Percentiles rank a stretch among this genome's conserved stretches.
Evolutionary conservation across 805 yeast species (phyloP).

Genomic region (Cyberlindnera bimundalis): DNA sequence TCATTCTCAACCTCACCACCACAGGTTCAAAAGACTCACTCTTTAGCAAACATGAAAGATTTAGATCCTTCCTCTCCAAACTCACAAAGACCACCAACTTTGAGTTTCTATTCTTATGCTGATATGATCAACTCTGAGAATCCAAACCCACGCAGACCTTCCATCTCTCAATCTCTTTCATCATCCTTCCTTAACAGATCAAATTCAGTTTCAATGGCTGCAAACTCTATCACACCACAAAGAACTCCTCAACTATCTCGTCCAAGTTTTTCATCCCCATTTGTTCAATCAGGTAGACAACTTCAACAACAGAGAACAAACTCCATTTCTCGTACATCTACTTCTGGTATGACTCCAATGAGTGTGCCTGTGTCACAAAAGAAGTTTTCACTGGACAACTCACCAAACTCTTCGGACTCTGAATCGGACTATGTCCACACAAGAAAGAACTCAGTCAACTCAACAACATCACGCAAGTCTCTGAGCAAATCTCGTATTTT

Average conservation of each 20-base stretch:
- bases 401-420: constrained; percentile 29
- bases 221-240: constrained; percentile 24
- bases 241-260: constrained; percentile 18
- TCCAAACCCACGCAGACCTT: constrained; percentile 56
- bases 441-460: constrained; percentile 17
- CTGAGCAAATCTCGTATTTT: constrained; percentile 5
- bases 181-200: constrained; percentile 28
- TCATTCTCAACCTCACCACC: constrained; percentile 13
- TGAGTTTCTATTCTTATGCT: constrained; percentile 70
- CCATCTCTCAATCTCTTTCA: constrained; percentile 41
- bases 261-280: constrained; percentile 34
- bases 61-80: constrained; percentile 20
- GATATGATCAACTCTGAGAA: constrained; percentile 74
- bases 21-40: constrained; percentile 22
- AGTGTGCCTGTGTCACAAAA: constrained; percentile 9
- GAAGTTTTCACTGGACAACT: constrained; percentile 20
- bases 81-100: constrained; percentile 20
- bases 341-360: background rate
- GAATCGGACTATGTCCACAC: constrained; percentile 24
- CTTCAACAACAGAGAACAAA: constrained; percentile 19
- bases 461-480: constrained; percentile 13
- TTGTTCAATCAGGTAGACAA: constrained; percentile 15
- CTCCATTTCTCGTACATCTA: constrained; percentile 10
- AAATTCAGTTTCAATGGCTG: constrained; percentile 18
- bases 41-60: constrained; percentile 25